Evolutionary conservation across 331 rosid species (phyloP), one percentile per base, ranked within the genome.

Genomic region (Ulmus americana): DNA sequence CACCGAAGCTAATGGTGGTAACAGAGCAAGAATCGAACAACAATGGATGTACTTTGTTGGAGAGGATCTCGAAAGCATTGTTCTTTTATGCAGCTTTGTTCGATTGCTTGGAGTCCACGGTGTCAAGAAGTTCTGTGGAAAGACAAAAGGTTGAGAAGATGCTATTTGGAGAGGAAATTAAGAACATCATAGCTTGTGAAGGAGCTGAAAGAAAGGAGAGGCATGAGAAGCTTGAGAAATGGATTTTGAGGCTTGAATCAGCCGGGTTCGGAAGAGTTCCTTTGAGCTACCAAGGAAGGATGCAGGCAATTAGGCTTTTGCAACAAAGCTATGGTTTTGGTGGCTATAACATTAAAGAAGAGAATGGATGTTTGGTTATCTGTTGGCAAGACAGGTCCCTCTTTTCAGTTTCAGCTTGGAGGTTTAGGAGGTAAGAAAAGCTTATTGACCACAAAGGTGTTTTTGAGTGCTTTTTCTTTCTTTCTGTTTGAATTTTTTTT

Each of bases 11-110:
- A 9, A 44, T 86, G 70, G 94, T 91, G 44, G 20, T 91, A 11
- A 88, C 95, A 0, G 97, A 91, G 74, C 97, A 91, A 56, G 95
- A 91, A 70, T 82, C 97, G 20, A 85, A 91, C 79, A 81, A 84
- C 62, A 91, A 81, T 52, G 92, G 90, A 15, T 77, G 69, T 11
- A 75, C 69, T 44, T 64, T 91, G 18, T 68, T 80, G 86, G 96
- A 91, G 68, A 86, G 96, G 78, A 68, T 86, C 38, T 45, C 64
- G 10, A 74, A 69, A 48, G 83, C 97, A 16, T 45, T 91, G 52
- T 45, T 84, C 76, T 91, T 77, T 18, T 91, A 91, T 39, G 83
- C 79, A 45, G 76, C 95, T 8, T 64, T 88, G 52, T 91, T 91
- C 70, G 96, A 91, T 45, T 86, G 95, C 76, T 77, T 91, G 80